Base-by-base conservation (phyloP, 2,329 filamentous ascomycete species). In the Exophiala mesophila region DNA sequence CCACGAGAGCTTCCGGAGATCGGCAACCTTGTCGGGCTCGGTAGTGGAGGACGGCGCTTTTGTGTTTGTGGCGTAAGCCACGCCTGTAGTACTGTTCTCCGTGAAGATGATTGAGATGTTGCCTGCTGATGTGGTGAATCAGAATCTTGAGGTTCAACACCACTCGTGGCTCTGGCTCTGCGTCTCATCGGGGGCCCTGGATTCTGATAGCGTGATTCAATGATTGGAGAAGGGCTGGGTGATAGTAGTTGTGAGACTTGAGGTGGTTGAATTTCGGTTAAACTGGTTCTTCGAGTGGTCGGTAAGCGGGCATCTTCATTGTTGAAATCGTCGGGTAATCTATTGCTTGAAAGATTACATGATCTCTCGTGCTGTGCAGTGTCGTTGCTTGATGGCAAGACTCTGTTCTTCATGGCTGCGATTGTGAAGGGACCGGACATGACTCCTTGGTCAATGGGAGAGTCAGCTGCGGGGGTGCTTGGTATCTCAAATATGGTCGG, bases 341-440 rank as follows among this genome's bases (percentile, higher is more conserved):
- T n/a, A n/a, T n/a, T n/a, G n/a, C n/a, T n/a, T n/a, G n/a, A n/a
- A n/a, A n/a, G n/a, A n/a, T n/a, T n/a, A n/a, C n/a, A n/a, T n/a
- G n/a, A n/a, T n/a, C n/a, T n/a, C n/a, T n/a, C n/a, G n/a, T n/a
- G n/a, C n/a, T n/a, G n/a, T n/a, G n/a, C n/a, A n/a, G n/a, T n/a
- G n/a, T n/a, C n/a, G n/a, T n/a, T n/a, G n/a, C n/a, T n/a, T n/a
- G n/a, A n/a, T n/a, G 47, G 57, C 16, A 19, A 39, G 29, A 28
- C 53, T 36, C 24, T 37, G 18, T 50, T 46, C 46, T 59, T 61
- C 26, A 59, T 45, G 33, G 60, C 64, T 3, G 64, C 59, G 24
- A 66, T 53, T 6, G 57, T 54, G 59, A 64, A 67, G 5, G 64
- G 63, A 36, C 65, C 66, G 8, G 54, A 23, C 7, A 37, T 9